A percentile compares a stretch with the other conserved stretches of the same genome.
Evolutionary conservation across 371 early-diverging fungal genomes (phyloP).

Genomic region (Sporodiniella umbellata): DNA sequence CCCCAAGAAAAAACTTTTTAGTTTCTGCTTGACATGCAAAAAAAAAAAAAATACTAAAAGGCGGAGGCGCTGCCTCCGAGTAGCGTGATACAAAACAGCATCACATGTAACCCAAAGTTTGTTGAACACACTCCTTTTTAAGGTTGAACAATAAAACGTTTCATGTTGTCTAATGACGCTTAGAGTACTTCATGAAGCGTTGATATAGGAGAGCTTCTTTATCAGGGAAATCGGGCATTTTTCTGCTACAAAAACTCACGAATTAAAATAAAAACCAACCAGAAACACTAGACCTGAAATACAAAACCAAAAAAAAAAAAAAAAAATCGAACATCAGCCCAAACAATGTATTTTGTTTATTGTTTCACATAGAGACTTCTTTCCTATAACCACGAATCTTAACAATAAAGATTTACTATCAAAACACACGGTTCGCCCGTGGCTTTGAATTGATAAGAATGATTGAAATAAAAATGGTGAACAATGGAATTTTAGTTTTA

Average conservation of each 20-base stretch:
- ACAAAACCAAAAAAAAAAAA: no score
- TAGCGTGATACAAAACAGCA: neutral
- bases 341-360: no score
- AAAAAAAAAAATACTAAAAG: neutral
- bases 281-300: no score
- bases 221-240: neutral
- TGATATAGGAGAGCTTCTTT: neutral
- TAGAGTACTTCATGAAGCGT: neutral
- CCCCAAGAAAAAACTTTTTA: neutral
- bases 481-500: no score
- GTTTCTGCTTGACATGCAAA: neutral
- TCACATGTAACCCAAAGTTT: conserved; percentile 1
- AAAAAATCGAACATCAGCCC: no score
- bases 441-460: no score
- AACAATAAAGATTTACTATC: no score
- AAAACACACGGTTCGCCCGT: no score
- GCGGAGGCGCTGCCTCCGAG: neutral
- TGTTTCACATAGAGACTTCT: no score
- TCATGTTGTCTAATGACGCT: conserved; percentile 1
- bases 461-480: no score
- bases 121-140: neutral
- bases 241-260: neutral
- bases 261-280: neutral
- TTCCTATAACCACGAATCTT: no score
- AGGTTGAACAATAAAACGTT: conserved; percentile 1